Evolutionary conservation across 2,329 filamentous ascomycete species (phyloP).

Genomic region (Exophiala dermatitidis): DNA sequence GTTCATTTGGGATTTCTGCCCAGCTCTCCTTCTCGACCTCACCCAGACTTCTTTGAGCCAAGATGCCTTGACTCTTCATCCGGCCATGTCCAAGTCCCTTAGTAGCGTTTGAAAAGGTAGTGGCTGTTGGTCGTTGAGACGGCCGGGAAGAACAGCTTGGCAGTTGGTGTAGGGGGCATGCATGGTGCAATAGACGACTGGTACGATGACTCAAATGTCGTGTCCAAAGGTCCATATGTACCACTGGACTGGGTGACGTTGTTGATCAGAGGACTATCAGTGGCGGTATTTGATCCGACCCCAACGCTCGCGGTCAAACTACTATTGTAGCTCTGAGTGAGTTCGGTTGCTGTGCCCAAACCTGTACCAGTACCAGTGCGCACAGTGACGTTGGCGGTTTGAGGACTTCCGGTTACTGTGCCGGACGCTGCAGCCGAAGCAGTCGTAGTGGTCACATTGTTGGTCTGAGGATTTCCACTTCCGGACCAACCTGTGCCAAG

Average conservation of each 20-base stretch:
- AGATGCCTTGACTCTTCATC: not conserved
- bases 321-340: not conserved
- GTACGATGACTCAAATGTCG: not conserved
- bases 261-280: not conserved
- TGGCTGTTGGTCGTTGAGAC: constrained; percentile 4
- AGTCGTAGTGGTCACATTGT: not conserved
- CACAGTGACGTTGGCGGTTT: not conserved
- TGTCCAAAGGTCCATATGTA: constrained; percentile 5
- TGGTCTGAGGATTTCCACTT: constrained; percentile 6
- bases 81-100: not conserved
- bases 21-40: not conserved
- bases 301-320: not conserved
- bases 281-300: not conserved
- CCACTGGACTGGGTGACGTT: constrained; percentile 3
- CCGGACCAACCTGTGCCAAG: constrained; percentile 11
- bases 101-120: constrained; percentile 16
- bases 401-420: not conserved
- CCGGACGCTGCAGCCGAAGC: not conserved
- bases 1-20: not conserved
- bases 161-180: constrained; percentile 9
- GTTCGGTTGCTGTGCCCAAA: constrained; percentile 1
- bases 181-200: constrained; percentile 2
- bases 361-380: constrained; percentile 6
- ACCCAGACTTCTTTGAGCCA: not conserved
- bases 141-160: constrained; percentile 12